Evolutionary conservation across 2,329 filamentous ascomycete species (phyloP).

Genomic region (Colletotrichum sublineola): DNA sequence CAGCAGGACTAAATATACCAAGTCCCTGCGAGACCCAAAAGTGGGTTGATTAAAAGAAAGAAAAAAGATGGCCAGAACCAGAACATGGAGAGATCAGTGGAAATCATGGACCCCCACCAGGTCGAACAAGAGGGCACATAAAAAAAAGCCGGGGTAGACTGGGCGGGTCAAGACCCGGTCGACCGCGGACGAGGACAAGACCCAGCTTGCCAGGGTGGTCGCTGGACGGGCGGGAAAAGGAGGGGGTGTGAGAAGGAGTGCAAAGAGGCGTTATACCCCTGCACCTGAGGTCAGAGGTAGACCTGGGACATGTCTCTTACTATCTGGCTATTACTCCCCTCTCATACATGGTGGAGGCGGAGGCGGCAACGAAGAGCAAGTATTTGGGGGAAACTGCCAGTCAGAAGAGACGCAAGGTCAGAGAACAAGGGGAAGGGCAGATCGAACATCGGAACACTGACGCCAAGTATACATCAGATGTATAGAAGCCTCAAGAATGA

Average conservation of each 20-base stretch:
- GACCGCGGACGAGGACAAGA: slow-evolving; percentile 27
- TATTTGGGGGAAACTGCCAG: not conserved
- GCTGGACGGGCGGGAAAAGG: slow-evolving; percentile 1
- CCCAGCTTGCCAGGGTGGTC: slow-evolving; percentile 30
- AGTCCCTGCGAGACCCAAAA: slow-evolving; percentile 31
- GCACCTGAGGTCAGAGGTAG: slow-evolving; percentile 28
- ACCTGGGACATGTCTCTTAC: slow-evolving; percentile 27
- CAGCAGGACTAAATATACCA: slow-evolving; percentile 41
- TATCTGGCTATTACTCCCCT: slow-evolving; percentile 18
- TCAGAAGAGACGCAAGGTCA: not conserved
- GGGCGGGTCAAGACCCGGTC: slow-evolving; percentile 31
- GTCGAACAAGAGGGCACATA: slow-evolving; percentile 28
- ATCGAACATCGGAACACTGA: not conserved
- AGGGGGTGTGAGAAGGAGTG: slow-evolving; percentile 14
- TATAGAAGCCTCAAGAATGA: slow-evolving; percentile 8
- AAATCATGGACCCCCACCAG: slow-evolving; percentile 38
- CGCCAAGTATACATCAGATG: not conserved
- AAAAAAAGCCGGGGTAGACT: slow-evolving; percentile 39
- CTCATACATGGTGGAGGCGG: slow-evolving; percentile 36
- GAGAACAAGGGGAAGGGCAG: slow-evolving; percentile 6
- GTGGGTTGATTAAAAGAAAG: slow-evolving; percentile 25
- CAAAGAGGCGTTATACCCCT: slow-evolving; percentile 29
- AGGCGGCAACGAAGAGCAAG: slow-evolving; percentile 21
- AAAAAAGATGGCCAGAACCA: slow-evolving; percentile 31
- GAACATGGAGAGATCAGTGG: slow-evolving; percentile 36